Base-by-base conservation (phyloP, 78 protist genomes). In the Pigoraptor vietnamica region DNA sequence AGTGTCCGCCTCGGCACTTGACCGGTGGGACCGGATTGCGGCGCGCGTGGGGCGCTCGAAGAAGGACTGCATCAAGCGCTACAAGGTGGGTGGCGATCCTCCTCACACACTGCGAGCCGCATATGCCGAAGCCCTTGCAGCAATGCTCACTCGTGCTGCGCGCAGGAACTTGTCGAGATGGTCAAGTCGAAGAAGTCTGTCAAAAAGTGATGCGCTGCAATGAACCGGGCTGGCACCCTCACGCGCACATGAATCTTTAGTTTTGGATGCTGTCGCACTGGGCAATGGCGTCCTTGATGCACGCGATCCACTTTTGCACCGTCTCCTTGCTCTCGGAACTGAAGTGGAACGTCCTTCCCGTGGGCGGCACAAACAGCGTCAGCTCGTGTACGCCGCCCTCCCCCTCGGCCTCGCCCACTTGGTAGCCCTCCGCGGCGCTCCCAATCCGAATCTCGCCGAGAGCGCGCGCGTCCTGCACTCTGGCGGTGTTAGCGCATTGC, bases 171-270 rank as follows among this genome's bases (percentile, higher is more conserved):
- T 83, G 88, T 24, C 9, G 88, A 32, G 39, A 35, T 35, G 39
- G 88, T 83, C 88, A 83, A 83, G 88, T 19, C 88, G 23, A 83
- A 83, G 88, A 83, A 83, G 88, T 48, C 67, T 48, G 67, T 6
- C 67, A 48, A 48, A 48, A n/a, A n/a, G n/a, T n/a, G n/a, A n/a
- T n/a, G n/a, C n/a, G n/a, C n/a, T n/a, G n/a, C n/a, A n/a, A n/a
- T n/a, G n/a, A n/a, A n/a, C n/a, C n/a, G n/a, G n/a, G n/a, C n/a
- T n/a, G n/a, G n/a, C n/a, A n/a, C n/a, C n/a, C n/a, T n/a, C n/a
- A n/a, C n/a, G n/a, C n/a, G n/a, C n/a, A n/a, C n/a, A n/a, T n/a
- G n/a, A n/a, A n/a, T n/a, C n/a, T n/a, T n/a, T n/a, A n/a, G n/a
- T n/a, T n/a, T n/a, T n/a, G n/a, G n/a, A 48, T 6, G 67, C 67